Evolutionary conservation across 2,329 filamentous ascomycete genomes (phyloP).

Genomic region (Ophiognomonia clavigignenti-juglandacearum): DNA sequence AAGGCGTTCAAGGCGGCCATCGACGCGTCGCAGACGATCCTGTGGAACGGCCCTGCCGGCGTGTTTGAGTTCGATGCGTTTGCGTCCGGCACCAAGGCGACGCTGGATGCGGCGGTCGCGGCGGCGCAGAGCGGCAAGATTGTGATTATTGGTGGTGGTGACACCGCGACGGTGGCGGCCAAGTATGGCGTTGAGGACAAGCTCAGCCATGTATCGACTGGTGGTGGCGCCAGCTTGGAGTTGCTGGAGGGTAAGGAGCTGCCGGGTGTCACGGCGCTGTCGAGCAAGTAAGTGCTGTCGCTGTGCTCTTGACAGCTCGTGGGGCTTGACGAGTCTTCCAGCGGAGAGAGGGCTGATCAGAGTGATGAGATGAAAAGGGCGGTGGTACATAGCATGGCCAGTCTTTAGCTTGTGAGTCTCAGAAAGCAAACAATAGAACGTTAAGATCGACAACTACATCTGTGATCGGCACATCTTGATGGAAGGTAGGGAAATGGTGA

Average conservation of each 20-base stretch:
- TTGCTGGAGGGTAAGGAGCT: constrained; percentile 97
- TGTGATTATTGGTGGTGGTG: constrained; percentile 97
- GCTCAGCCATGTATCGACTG: constrained; percentile 96
- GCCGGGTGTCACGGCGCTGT: constrained; percentile 88
- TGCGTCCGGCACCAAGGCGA: constrained; percentile 85
- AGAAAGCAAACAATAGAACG: constrained; percentile 11
- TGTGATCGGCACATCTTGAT: neutral
- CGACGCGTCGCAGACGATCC: constrained; percentile 84
- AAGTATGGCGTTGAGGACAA: constrained; percentile 97
- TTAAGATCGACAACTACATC: constrained; percentile 1
- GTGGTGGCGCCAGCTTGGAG: constrained; percentile 92
- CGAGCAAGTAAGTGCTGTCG: constrained; percentile 55
- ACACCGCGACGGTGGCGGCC: constrained; percentile 95
- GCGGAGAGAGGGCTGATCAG: constrained; percentile 16
- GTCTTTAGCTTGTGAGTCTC: constrained; percentile 26
- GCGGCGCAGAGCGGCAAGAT: constrained; percentile 83
- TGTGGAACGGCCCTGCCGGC: constrained; percentile 97
- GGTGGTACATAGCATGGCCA: constrained; percentile 28
- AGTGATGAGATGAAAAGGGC: constrained; percentile 19
- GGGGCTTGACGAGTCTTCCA: neutral
- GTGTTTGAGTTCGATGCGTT: constrained; percentile 98
- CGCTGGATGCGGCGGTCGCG: constrained; percentile 80
- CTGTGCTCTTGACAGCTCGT: constrained; percentile 1
- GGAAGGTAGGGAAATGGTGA: neutral
- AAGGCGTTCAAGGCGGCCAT: constrained; percentile 88